Base-by-base conservation (phyloP, 2,329 filamentous ascomycete genomes). In the Colletotrichum eremochloae region DNA sequence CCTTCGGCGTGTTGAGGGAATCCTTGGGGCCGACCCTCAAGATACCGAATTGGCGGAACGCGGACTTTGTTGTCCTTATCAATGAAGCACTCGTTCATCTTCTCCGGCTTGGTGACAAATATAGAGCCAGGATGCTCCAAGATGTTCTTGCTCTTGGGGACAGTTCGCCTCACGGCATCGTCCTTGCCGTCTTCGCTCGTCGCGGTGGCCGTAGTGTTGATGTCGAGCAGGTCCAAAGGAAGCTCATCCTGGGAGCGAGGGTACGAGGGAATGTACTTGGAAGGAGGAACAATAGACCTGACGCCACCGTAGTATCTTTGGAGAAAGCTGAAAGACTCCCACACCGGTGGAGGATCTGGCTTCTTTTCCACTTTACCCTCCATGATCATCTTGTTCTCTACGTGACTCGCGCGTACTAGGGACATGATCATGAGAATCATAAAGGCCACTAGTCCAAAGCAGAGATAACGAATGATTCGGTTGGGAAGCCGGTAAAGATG, bases 231-330 rank as follows among this genome's bases (percentile, higher is more conserved):
- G 66, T 83, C 83, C 42, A 84, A 76, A 24, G 86, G 82, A 75
- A 88, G 81, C 75, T 92, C 91, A 63, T 92, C 90, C 61, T 88
- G 86, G 1, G 87, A 82, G 9, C 87, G 86, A 1, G 96, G 96
- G 79, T 97, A 98, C 78, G 98, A 94, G 0, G 95, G 92, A 12
- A 87, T 84, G 75, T 95, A 96, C 60, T 93, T 85, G 18, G 86
- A 81, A 36, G 90, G 83, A 0, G 90, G 82, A 0, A 93, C 89
- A 73, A 99, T 79, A 0, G 89, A 92, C 75, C 92, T 88, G 71
- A 99, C 87, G 0, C 96, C 96, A 18, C 95, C 96, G 80, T 98
- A 96, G 80, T 98, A 99, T 74, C 95, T 89, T 72, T 92, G 92
- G 73, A 99, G 82, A 78, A 97, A 97, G 0, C 91, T 90, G 79